Conservation (phyloP, 2,329 filamentous ascomycete species). For the Claviceps spartinae region DNA sequence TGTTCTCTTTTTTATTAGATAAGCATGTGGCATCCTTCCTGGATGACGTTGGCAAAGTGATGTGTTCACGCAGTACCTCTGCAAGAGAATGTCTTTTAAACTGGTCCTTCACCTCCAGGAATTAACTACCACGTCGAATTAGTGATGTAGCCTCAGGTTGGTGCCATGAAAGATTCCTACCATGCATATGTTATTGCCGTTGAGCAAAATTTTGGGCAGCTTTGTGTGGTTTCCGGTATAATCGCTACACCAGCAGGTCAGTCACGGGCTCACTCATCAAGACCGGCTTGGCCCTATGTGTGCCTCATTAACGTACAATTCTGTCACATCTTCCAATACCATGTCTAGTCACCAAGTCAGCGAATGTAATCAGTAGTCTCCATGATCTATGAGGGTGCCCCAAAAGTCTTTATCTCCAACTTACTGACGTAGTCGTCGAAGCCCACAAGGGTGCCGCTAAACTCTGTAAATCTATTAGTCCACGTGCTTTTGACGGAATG, state of each 20-base stretch:
- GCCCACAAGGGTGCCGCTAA: slow-evolving; percentile 82
- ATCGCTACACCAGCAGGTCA: slow-evolving; percentile 46
- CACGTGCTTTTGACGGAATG: background rate
- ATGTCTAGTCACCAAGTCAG: slow-evolving; percentile 51
- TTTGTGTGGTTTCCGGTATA: slow-evolving; percentile 80
- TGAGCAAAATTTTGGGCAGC: slow-evolving; percentile 85
- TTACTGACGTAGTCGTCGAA: slow-evolving; percentile 99
- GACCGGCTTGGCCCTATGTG: no score
- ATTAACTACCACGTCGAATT: slow-evolving; percentile 44
- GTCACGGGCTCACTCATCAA: background rate
- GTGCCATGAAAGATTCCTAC: slow-evolving; percentile 36
- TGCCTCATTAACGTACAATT: slow-evolving; percentile 52
- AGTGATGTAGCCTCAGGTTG: background rate
- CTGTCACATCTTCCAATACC: slow-evolving; percentile 93
- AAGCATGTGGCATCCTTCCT: background rate
- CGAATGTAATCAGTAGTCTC: background rate
- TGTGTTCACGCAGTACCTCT: background rate
- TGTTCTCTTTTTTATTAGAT: background rate
- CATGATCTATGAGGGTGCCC: background rate
- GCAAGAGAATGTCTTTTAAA: background rate
- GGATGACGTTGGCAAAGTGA: background rate
- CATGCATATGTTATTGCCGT: slow-evolving; percentile 99
- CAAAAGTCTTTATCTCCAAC: slow-evolving; percentile 28
- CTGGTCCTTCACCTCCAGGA: slow-evolving; percentile 61
- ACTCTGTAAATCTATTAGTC: slow-evolving; percentile 46